Evolutionary conservation across 192 early-diverging fungal genomes (phyloP).

Genomic region (Phycomyces blakesleeanus): DNA sequence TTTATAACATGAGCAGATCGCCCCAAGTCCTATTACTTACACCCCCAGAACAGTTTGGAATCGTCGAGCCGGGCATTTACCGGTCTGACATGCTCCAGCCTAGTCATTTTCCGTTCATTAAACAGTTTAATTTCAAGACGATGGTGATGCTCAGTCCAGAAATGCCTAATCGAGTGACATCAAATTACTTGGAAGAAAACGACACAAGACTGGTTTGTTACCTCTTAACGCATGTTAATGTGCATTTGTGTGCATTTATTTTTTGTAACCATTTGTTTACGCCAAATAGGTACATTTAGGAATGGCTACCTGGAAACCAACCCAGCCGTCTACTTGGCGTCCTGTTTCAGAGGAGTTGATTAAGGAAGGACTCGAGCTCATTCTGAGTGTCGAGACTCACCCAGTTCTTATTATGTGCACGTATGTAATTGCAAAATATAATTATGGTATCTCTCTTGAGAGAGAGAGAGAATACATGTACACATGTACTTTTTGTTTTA

Average conservation of each 20-base stretch:
- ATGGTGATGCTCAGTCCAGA: constrained; percentile 82
- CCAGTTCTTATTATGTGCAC: constrained; percentile 91
- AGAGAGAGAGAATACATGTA: neutral
- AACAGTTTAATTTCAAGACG: constrained; percentile 72
- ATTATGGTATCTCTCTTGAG: too few species aligned
- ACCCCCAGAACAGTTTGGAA: constrained; percentile 84
- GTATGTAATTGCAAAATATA: constrained; percentile 41
- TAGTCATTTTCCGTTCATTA: constrained; percentile 76
- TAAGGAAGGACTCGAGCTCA: constrained; percentile 89
- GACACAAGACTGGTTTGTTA: constrained; percentile 55
- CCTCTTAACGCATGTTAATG: constrained; percentile 1
- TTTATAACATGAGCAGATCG: neutral
- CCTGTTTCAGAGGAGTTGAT: constrained; percentile 92
- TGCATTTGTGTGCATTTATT: constrained; percentile 2
- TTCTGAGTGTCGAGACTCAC: constrained; percentile 74
- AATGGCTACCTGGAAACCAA: constrained; percentile 64
- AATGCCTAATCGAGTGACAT: constrained; percentile 67
- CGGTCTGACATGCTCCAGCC: constrained; percentile 74
- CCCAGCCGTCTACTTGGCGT: constrained; percentile 68
- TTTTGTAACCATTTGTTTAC: too few species aligned
- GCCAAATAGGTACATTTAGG: constrained; percentile 51
- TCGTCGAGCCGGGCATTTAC: constrained; percentile 86
- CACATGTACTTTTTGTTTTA: too few species aligned
- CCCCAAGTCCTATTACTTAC: constrained; percentile 30
- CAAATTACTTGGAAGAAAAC: constrained; percentile 71